Evolutionary conservation across 1,284 basidiomycete genomes (phyloP).

Genomic region (Termitomyces sp.): DNA sequence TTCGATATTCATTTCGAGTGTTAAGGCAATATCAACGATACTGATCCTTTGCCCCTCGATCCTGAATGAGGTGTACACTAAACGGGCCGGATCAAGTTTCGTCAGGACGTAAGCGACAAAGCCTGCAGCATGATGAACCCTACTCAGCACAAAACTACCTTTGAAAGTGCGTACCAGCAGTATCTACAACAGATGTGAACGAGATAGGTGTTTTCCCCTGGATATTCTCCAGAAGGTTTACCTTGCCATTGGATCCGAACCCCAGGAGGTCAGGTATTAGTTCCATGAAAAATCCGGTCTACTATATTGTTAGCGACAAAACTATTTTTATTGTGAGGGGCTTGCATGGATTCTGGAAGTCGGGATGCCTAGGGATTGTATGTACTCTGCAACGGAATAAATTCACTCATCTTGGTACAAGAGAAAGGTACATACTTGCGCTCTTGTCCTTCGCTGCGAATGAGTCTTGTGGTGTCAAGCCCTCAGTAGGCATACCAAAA

Average conservation of each 20-base stretch:
- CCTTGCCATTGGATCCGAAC: constrained; percentile 6
- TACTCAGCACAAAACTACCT: too few relatives aligned
- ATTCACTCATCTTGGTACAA: neutral
- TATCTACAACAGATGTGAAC: constrained; percentile 10
- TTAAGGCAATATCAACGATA: constrained; percentile 3
- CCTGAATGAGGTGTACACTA: constrained; percentile 25
- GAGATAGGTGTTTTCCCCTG: constrained; percentile 6
- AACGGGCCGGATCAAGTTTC: constrained; percentile 3
- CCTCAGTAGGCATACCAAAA: constrained; percentile 9
- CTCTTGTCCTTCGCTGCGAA: constrained; percentile 10
- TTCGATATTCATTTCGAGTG: constrained; percentile 6
- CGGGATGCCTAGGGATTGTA: constrained; percentile 12
- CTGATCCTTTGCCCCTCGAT: constrained; percentile 11
- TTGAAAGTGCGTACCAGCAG: neutral
- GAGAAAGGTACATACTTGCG: constrained; percentile 1
- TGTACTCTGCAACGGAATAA: constrained; percentile 9
- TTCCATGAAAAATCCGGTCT: constrained; percentile 11
- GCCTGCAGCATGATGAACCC: neutral
- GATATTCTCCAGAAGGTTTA: constrained; percentile 8
- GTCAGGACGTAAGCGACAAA: constrained; percentile 12
- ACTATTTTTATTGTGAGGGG: neutral
- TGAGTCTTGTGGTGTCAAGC: neutral
- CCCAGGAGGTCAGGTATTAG: constrained; percentile 10
- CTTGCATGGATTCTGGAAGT: constrained; percentile 11
- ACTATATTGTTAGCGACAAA: neutral